These are phyloP conservation scores for Willaertia magna DNA, from an alignment of 208 protist genomes.

Conservation along the genomic window DNA sequence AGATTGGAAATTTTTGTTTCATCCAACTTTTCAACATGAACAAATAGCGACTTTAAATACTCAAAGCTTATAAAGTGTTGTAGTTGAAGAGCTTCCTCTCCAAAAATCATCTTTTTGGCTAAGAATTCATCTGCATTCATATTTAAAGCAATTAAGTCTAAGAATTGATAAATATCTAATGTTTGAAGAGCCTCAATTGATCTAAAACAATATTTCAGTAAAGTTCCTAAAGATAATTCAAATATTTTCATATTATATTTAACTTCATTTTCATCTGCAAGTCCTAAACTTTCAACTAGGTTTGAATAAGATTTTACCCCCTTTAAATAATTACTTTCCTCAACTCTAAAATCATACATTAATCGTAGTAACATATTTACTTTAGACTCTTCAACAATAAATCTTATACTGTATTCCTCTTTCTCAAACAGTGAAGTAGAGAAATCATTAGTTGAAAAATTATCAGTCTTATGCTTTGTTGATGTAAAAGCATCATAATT, in stretches of 20 bases:
- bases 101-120: background rate
- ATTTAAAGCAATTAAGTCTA: background rate
- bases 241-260: background rate
- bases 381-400: background rate
- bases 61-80: background rate
- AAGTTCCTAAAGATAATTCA: background rate
- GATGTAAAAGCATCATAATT: background rate
- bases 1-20: background rate
- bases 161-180: background rate
- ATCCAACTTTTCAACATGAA: background rate
- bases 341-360: background rate
- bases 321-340: background rate
- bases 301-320: background rate
- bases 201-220: background rate
- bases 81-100: background rate
- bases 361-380: background rate
- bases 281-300: background rate
- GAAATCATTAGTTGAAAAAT: no score
- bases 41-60: background rate
- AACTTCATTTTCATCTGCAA: background rate
- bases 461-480: background rate
- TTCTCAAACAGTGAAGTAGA: background rate
- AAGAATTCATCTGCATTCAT: background rate
- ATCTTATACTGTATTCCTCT: background rate
- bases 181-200: background rate